Base-by-base conservation (phyloP, 2,329 filamentous ascomycete species). In the Eutypa lata region DNA sequence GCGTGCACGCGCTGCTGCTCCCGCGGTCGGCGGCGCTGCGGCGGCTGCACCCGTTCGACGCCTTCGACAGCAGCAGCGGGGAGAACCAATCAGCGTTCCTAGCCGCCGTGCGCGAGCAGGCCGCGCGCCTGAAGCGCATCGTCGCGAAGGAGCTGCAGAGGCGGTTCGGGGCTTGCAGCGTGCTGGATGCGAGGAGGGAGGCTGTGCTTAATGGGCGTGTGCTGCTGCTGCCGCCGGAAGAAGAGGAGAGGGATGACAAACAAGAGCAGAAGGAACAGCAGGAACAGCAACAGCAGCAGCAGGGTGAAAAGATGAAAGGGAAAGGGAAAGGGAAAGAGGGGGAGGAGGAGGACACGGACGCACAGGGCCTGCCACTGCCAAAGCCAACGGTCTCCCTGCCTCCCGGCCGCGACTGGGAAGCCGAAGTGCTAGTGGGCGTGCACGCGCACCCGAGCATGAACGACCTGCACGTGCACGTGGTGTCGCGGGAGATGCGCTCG, bases 371-470 rank as follows among this genome's bases (percentile, higher is more conserved):
- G 3, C 57, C 59, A n/a, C n/a, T n/a, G n/a, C n/a, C n/a, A n/a
- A n/a, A n/a, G n/a, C n/a, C n/a, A n/a, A n/a, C n/a, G n/a, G n/a
- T n/a, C n/a, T n/a, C n/a, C n/a, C 73, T 92, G 8, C 91, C 91
- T 0, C 57, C 66, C 0, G 92, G 91, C 0, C 80, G 93, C 22
- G 86, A 97, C 71, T 97, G 91, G 90, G 72, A 76, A 40, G 73
- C 75, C 13, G 90, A 94, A 24, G 79, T 97, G 47, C 81, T 83
- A 48, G 81, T 86, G 19, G 94, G 94, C 14, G 81, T 96, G 7
- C 94, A 99, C 72, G 88, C 90, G 3, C 84, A 87, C 60, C 94
- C 94, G 3, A 92, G 88, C 52, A 97, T 99, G 94, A 87, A 83
- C 57, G 91, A 97, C 68, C 68, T 97, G 51, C 94, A 99, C 71